Conservation (phyloP, 2,329 filamentous ascomycete genomes). For the Cordyceps javanica region DNA sequence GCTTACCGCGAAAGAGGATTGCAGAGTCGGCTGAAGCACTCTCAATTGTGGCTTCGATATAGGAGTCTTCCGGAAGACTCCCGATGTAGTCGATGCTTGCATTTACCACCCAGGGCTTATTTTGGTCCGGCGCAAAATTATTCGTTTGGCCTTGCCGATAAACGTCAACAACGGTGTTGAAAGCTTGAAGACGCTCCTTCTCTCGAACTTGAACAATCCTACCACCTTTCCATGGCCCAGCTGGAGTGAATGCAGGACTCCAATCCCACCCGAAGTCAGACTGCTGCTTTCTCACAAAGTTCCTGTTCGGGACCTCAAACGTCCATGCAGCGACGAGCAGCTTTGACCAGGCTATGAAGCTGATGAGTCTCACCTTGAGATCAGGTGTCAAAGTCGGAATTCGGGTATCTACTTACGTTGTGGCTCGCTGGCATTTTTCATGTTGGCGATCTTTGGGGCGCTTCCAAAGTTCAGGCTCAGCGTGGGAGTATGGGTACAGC, state of each 20-base stretch:
- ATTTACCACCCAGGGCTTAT: slow-evolving; percentile 53
- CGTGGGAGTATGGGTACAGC: neutral
- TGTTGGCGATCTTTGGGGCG: slow-evolving; percentile 15
- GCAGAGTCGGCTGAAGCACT: slow-evolving; percentile 30
- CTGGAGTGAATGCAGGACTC: slow-evolving; percentile 55
- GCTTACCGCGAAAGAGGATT: slow-evolving; percentile 14
- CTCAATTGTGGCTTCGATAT: slow-evolving; percentile 35
- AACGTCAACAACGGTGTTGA: slow-evolving; percentile 51
- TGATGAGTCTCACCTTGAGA: neutral
- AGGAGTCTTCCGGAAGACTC: slow-evolving; percentile 33
- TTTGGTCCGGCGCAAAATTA: slow-evolving; percentile 50
- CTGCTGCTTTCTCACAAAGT: slow-evolving; percentile 50
- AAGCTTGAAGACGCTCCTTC: slow-evolving; percentile 29
- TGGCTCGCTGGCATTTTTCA: neutral
- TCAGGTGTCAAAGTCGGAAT: neutral
- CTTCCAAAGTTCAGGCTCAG: slow-evolving; percentile 20
- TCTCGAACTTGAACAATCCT: slow-evolving; percentile 46
- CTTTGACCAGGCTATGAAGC: neutral
- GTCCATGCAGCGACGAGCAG: neutral
- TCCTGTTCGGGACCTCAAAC: slow-evolving; percentile 6
- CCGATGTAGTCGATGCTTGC: slow-evolving; percentile 54
- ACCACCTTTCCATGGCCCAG: slow-evolving; percentile 57
- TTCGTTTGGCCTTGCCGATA: slow-evolving; percentile 54
- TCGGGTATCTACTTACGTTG: neutral
- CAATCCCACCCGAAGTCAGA: slow-evolving; percentile 62